Evolutionary conservation across 805 yeast species (phyloP).

Genomic region (Candida ponderosae): DNA sequence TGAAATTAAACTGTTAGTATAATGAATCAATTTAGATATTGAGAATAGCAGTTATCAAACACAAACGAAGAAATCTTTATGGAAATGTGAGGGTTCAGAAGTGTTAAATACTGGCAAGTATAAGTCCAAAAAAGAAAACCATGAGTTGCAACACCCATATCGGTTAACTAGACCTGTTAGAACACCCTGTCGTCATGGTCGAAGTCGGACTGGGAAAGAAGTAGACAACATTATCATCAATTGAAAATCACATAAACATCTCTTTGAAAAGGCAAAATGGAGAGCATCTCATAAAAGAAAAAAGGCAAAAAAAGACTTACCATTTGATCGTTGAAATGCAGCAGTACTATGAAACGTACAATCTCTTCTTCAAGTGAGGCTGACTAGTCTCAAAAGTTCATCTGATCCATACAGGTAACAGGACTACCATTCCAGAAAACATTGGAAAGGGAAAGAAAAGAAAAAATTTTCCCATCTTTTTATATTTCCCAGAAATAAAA

Average conservation of each 20-base stretch:
- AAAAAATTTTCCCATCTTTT: slow-evolving; percentile 1
- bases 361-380: background rate
- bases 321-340: no score
- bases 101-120: slow-evolving; percentile 81
- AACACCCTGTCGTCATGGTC: slow-evolving; percentile 87
- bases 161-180: slow-evolving; percentile 23
- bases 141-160: slow-evolving; percentile 10
- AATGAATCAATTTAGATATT: no score
- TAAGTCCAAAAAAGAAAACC: slow-evolving; percentile 43
- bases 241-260: background rate
- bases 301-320: no score
- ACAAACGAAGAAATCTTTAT: no score
- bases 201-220: slow-evolving; percentile 88
- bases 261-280: no score
- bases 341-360: no score
- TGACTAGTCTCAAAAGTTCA: background rate
- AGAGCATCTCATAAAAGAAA: no score
- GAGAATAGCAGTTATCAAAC: no score
- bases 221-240: slow-evolving; percentile 50
- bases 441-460: background rate
- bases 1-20: no score
- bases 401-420: no score
- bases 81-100: no score
- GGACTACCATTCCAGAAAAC: no score
- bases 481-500: background rate